Percentiles rank a stretch among this genome's conserved stretches.
Conservation (phyloP, 768 basidiomycete species). For the Zangia roseola region DNA sequence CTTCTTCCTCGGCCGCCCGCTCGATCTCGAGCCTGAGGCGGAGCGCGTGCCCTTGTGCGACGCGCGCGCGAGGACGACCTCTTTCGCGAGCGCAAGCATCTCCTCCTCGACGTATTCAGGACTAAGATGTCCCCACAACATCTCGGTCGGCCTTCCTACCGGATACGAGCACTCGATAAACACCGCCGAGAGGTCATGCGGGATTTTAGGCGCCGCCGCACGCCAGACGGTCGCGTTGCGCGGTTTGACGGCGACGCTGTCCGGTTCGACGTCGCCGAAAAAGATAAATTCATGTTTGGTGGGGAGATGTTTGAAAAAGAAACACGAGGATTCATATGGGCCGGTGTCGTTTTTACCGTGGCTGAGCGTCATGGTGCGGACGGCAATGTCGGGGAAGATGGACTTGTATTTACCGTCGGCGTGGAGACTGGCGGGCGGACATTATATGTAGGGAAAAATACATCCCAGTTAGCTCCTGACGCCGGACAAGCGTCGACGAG, state of each 20-base stretch:
- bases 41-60: neutral
- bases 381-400: constrained; percentile 57
- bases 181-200: constrained; percentile 64
- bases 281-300: constrained; percentile 76
- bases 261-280: constrained; percentile 93
- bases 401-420: constrained; percentile 51
- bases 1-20: constrained; percentile 32
- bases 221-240: constrained; percentile 76
- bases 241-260: constrained; percentile 61
- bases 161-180: constrained; percentile 97
- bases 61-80: constrained; percentile 53
- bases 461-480: too few relatives aligned
- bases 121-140: constrained; percentile 83
- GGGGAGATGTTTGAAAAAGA: constrained; percentile 73
- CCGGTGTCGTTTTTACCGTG: constrained; percentile 63
- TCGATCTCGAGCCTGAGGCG: neutral
- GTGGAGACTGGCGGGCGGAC: constrained; percentile 38
- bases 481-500: neutral
- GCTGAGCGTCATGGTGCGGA: constrained; percentile 64
- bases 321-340: constrained; percentile 76
- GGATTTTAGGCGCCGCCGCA: constrained; percentile 75
- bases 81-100: constrained; percentile 62
- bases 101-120: constrained; percentile 81
- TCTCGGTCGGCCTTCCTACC: constrained; percentile 60
- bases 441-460: too few relatives aligned